phyloP scores from a whole-genome alignment of 495 filamentous ascomycete genomes.

The Podospora tetraspora region DNA sequence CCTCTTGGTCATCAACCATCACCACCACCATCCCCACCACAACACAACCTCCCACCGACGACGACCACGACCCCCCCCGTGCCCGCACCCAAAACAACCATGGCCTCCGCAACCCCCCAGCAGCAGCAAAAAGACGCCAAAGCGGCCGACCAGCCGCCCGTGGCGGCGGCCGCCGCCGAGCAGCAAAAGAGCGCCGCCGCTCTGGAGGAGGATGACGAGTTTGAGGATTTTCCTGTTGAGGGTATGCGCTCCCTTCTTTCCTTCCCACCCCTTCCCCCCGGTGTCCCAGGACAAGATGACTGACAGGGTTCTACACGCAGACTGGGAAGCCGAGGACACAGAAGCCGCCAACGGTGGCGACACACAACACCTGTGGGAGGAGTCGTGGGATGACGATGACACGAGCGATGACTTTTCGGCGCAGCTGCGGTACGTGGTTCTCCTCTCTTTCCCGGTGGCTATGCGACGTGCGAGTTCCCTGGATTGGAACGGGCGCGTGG shows the following conservation, averaged over 20 bases:
- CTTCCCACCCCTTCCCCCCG: constrained; percentile 2
- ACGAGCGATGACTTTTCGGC: constrained; percentile 92
- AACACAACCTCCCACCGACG: not conserved
- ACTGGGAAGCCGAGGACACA: constrained; percentile 83
- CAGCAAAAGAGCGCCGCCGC: constrained; percentile 47
- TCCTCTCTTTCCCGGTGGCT: not conserved
- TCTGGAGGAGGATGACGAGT: constrained; percentile 96
- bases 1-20: not conserved
- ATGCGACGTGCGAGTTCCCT: not conserved
- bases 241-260: constrained; percentile 47
- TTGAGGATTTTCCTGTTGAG: constrained; percentile 97
- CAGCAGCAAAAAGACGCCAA: constrained; percentile 13
- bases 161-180: constrained; percentile 21
- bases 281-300: no score
- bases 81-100: constrained; percentile 8
- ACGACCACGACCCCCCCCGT: not conserved
- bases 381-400: constrained; percentile 99
- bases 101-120: constrained; percentile 22
- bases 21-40: not conserved
- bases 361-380: constrained; percentile 91
- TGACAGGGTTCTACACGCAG: constrained; percentile 36
- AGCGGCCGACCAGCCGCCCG: constrained; percentile 31
- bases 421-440: constrained; percentile 75
- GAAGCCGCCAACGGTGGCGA: constrained; percentile 59
- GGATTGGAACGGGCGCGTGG: not conserved